Conservation (phyloP, 2,329 filamentous ascomycete genomes). For the Sclerotinia subarctica region DNA sequence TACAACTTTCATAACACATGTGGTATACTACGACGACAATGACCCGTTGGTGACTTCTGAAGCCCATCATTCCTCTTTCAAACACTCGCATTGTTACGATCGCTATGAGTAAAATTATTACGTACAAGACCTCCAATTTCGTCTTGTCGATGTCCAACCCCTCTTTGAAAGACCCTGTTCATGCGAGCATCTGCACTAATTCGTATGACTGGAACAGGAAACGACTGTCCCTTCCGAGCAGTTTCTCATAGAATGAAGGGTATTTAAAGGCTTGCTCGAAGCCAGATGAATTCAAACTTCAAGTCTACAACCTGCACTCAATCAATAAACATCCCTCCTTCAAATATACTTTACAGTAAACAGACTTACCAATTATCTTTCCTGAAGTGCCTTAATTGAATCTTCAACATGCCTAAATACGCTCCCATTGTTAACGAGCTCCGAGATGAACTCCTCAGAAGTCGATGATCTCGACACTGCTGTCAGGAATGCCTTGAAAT, state of each 20-base stretch:
- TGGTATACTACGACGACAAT: background rate
- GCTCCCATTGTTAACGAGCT: background rate
- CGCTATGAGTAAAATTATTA: background rate
- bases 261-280: background rate
- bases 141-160: background rate
- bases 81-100: background rate
- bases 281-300: background rate
- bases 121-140: background rate
- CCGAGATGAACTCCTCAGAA: conserved; percentile 15
- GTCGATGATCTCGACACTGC: conserved; percentile 17
- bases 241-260: background rate
- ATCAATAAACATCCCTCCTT: background rate
- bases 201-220: background rate
- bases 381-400: background rate
- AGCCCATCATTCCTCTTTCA: background rate
- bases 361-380: background rate
- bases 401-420: conserved; percentile 3
- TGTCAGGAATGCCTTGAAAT: conserved; percentile 11
- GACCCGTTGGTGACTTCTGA: background rate
- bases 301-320: background rate
- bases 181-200: background rate
- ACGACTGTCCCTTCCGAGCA: background rate
- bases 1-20: background rate
- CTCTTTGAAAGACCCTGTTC: background rate
- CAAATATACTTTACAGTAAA: background rate